Conservation (phyloP, 805 yeast species). For the Dipodascus albidus region DNA sequence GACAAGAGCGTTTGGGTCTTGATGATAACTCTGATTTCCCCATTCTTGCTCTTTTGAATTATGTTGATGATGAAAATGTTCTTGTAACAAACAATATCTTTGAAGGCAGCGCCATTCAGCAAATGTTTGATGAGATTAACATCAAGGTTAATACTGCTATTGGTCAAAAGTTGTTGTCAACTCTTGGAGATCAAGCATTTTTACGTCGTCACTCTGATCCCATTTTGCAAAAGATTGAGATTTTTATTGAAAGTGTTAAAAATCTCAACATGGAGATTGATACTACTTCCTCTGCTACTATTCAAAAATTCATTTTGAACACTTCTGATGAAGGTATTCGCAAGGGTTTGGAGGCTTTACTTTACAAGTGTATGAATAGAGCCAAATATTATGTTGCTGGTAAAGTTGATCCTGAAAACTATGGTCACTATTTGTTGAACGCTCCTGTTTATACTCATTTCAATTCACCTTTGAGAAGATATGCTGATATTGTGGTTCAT, state of each 20-base stretch:
- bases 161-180: slow-evolving; percentile 68
- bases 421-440: slow-evolving; percentile 71
- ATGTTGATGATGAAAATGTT: slow-evolving; percentile 76
- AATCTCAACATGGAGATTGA: slow-evolving; percentile 48
- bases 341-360: slow-evolving; percentile 63
- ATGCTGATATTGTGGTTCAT: slow-evolving; percentile 86
- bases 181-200: slow-evolving; percentile 69
- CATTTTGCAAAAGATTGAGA: slow-evolving; percentile 65
- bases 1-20: slow-evolving; percentile 45
- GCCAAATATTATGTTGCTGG: slow-evolving; percentile 88
- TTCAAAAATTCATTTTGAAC: slow-evolving; percentile 57
- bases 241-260: slow-evolving; percentile 60
- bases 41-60: slow-evolving; percentile 57
- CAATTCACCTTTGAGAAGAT: slow-evolving; percentile 84
- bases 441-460: slow-evolving; percentile 85
- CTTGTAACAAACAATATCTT: slow-evolving; percentile 63
- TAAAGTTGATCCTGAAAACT: slow-evolving; percentile 64
- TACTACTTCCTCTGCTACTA: slow-evolving; percentile 56
- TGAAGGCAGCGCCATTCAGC: slow-evolving; percentile 36
- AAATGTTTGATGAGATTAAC: slow-evolving; percentile 61
- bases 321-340: slow-evolving; percentile 54
- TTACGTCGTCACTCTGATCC: slow-evolving; percentile 85
- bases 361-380: slow-evolving; percentile 71
- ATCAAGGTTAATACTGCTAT: slow-evolving; percentile 75
- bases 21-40: slow-evolving; percentile 34